These are phyloP conservation scores for Vitis vinifera DNA, from an alignment of 164 flowering plant species.

Conservation along the genomic window ASM3070453v1 NC_081819.1:22224001-22224500, in stretches of 20 bases:
- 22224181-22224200: too few species aligned
- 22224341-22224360: conserved; percentile 70
- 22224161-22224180: too few species aligned
- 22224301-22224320: conserved; percentile 50
- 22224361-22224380: conserved; percentile 65
- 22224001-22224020: neutral
- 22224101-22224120: too few species aligned
- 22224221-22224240: neutral
- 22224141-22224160: too few species aligned
- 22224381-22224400: conserved; percentile 12
- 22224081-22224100: neutral
- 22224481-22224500: too few species aligned
- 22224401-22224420: neutral
- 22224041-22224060: too few species aligned
- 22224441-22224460: too few species aligned
- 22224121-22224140: too few species aligned
- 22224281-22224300: conserved; percentile 34
- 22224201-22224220: too few species aligned
- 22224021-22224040: too few species aligned
- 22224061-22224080: neutral
- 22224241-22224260: neutral
- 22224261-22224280: conserved; percentile 38
- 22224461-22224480: too few species aligned
- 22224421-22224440: neutral
- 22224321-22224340: conserved; percentile 49